Evolutionary conservation across 805 yeast genomes (phyloP).

Genomic region (Kluyveromyces lactis): DNA sequence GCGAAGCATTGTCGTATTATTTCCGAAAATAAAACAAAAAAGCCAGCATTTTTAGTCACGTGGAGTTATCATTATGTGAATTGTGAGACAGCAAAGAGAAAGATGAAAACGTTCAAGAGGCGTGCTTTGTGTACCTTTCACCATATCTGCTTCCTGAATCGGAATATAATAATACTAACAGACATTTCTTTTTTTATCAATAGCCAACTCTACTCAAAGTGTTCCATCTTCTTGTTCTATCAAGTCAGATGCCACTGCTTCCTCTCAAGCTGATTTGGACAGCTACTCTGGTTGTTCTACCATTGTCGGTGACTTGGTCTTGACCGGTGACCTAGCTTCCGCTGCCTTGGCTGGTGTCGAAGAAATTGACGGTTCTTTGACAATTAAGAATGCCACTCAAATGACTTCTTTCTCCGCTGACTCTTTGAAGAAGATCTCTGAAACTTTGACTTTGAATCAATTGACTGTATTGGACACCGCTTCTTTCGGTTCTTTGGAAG

Average conservation of each 20-base stretch:
- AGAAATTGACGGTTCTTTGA: conserved; percentile 70
- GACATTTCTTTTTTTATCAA: not conserved
- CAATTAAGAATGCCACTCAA: conserved; percentile 53
- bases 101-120: too few species aligned
- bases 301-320: conserved; percentile 68
- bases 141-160: too few species aligned
- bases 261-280: conserved; percentile 75
- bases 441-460: conserved; percentile 50
- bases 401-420: conserved; percentile 71
- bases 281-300: conserved; percentile 64
- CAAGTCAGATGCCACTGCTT: conserved; percentile 55
- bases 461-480: conserved; percentile 62
- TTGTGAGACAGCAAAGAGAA: too few species aligned
- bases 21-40: too few species aligned
- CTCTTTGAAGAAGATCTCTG: conserved; percentile 64
- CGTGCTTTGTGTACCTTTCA: too few species aligned
- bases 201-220: conserved; percentile 38
- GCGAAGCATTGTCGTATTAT: too few species aligned
- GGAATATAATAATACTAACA: too few species aligned
- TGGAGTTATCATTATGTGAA: too few species aligned
- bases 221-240: conserved; percentile 61
- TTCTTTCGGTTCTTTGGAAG: conserved; percentile 67
- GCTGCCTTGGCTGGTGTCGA: conserved; percentile 68
- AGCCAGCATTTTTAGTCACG: too few species aligned
- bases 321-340: conserved; percentile 55